Percentiles rank a stretch among this genome's conserved stretches.
These are phyloP conservation scores for Diaporthe sp. DNA, from an alignment of 2,329 filamentous ascomycete genomes.

Conservation along the genomic window DNA sequence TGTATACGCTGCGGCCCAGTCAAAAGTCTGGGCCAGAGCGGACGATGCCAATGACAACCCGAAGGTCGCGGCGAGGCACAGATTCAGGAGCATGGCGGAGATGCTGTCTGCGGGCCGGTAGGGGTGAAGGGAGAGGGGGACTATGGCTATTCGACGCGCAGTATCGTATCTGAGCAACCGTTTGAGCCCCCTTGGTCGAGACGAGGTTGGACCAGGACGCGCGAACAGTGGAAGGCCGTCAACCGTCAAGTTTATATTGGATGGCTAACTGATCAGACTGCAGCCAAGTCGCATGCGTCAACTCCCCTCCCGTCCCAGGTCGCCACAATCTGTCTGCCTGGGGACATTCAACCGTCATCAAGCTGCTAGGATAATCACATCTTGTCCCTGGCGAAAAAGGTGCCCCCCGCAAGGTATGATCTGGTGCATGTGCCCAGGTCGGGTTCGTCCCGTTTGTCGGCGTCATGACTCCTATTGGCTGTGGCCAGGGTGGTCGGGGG, in stretches of 20 bases:
- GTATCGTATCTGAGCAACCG: background rate
- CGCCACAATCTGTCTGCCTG: background rate
- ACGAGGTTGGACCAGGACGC: background rate
- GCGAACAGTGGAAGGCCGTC: background rate
- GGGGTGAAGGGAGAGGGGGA: background rate
- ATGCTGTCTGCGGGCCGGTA: background rate
- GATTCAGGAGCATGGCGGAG: background rate
- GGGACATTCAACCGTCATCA: conserved; percentile 12
- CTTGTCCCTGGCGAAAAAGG: background rate
- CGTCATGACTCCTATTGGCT: background rate
- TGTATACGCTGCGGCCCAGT: conserved; percentile 76
- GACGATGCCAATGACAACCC: conserved; percentile 63
- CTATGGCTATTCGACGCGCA: background rate
- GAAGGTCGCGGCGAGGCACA: conserved; percentile 15
- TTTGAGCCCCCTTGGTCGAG: background rate
- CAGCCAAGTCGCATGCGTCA: background rate
- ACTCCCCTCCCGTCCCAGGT: background rate
- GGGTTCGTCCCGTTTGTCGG: conserved; percentile 1
- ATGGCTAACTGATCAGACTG: background rate
- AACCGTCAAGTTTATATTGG: conserved; percentile 9
- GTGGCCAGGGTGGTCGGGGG: background rate
- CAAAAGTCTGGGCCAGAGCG: conserved; percentile 49
- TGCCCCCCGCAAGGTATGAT: conserved; percentile 3
- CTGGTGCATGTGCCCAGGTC: background rate
- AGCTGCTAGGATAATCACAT: background rate